phyloP scores from a whole-genome alignment of 495 filamentous ascomycete species.

The Talaromyces thailandensis region DNA sequence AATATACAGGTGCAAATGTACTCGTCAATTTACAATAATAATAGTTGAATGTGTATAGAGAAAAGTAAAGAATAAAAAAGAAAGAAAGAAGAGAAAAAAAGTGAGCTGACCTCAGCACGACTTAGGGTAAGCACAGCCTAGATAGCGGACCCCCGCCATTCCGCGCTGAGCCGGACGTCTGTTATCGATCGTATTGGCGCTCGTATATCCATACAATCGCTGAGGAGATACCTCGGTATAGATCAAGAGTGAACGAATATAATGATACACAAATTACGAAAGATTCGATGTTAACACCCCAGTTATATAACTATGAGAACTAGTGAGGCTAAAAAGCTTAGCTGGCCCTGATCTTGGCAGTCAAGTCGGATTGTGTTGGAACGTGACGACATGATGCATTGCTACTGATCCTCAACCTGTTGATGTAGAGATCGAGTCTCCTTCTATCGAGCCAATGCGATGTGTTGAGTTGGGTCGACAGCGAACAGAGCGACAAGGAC shows the following conservation, averaged over 20 bases:
- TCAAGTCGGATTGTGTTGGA: too few relatives aligned
- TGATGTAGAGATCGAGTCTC: too few relatives aligned
- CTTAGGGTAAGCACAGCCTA: neutral
- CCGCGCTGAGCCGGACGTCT: neutral
- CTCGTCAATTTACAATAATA: too few relatives aligned
- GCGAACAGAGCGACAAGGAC: neutral
- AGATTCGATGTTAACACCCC: neutral
- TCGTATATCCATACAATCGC: too few relatives aligned
- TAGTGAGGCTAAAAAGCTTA: neutral
- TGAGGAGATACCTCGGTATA: too few relatives aligned
- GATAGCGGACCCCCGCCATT: neutral
- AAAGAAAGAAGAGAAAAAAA: neutral
- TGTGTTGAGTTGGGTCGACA: neutral
- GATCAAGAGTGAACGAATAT: too few relatives aligned
- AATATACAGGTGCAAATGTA: too few relatives aligned
- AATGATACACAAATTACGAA: neutral
- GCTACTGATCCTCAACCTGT: too few relatives aligned
- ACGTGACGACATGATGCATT: neutral
- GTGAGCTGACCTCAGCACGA: neutral
- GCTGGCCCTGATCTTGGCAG: neutral
- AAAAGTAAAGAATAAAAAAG: too few relatives aligned
- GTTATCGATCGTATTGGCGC: neutral
- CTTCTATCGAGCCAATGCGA: neutral
- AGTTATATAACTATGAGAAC: neutral
- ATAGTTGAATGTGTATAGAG: neutral